phyloP scores from a whole-genome alignment of 1,284 basidiomycete genomes.

The Sanghuangporus baumii region DNA sequence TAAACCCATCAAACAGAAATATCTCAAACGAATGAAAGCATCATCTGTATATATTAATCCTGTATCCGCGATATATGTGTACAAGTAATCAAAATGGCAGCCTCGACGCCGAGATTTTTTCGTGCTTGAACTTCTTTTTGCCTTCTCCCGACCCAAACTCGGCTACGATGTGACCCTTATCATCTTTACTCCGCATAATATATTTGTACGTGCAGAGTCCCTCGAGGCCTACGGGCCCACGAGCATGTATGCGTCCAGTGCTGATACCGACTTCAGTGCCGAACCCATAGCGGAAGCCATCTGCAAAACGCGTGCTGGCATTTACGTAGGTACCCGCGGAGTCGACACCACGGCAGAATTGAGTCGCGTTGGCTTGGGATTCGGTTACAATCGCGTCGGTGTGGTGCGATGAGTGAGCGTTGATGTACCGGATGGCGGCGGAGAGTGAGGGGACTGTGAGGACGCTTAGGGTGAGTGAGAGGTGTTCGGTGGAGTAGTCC shows the following conservation, averaged over 20 bases:
- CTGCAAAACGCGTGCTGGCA: slow-evolving; percentile 92
- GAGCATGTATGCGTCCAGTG: slow-evolving; percentile 93
- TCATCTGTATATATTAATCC: neutral
- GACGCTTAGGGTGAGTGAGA: slow-evolving; percentile 81
- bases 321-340: slow-evolving; percentile 94
- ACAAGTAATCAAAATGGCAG: slow-evolving; percentile 31
- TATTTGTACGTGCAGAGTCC: slow-evolving; percentile 96
- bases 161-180: slow-evolving; percentile 71
- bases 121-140: slow-evolving; percentile 76
- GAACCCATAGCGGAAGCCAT: slow-evolving; percentile 96
- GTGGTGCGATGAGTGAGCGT: slow-evolving; percentile 90
- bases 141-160: slow-evolving; percentile 74
- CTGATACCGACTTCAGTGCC: slow-evolving; percentile 98
- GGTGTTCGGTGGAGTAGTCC: slow-evolving; percentile 86
- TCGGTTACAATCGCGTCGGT: slow-evolving; percentile 95
- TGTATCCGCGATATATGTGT: neutral
- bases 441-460: slow-evolving; percentile 64
- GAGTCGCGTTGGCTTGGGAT: slow-evolving; percentile 53
- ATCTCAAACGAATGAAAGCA: neutral
- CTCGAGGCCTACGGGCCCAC: slow-evolving; percentile 95
- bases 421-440: slow-evolving; percentile 85
- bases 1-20: neutral
- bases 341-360: slow-evolving; percentile 86
- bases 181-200: slow-evolving; percentile 70
- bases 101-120: slow-evolving; percentile 38